These are phyloP conservation scores for Gyrodon tennesseensis DNA, from an alignment of 1,284 basidiomycete genomes.

Conservation along the genomic window DNA sequence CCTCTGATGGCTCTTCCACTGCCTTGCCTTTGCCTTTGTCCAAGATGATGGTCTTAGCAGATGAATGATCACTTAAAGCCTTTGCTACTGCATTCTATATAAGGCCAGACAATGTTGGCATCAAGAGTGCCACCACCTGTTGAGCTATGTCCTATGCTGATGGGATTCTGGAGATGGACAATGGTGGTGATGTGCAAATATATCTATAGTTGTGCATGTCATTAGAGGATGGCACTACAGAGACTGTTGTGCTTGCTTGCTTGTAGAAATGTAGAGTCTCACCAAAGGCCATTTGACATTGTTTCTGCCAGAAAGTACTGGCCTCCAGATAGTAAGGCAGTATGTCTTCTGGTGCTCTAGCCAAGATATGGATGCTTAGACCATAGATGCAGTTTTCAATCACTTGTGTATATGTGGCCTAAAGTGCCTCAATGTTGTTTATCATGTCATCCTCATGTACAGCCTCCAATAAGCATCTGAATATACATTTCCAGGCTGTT, in stretches of 20 bases:
- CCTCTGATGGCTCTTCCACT: too few species aligned
- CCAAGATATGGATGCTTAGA: slow-evolving; percentile 15
- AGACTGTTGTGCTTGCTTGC: background rate
- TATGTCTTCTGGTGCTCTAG: background rate
- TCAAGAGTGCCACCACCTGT: too few species aligned
- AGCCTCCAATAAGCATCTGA: slow-evolving; percentile 2
- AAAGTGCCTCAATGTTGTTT: slow-evolving; percentile 30
- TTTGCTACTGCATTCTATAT: too few species aligned
- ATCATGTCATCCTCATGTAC: slow-evolving; percentile 9
- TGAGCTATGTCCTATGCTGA: too few species aligned
- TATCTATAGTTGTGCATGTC: accelerated
- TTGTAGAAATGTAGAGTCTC: background rate
- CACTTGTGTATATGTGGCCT: slow-evolving; percentile 32
- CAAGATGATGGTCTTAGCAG: too few species aligned
- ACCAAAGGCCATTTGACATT: background rate
- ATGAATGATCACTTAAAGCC: too few species aligned
- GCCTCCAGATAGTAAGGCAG: background rate
- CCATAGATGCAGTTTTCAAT: slow-evolving; percentile 37
- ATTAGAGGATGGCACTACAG: too few species aligned
- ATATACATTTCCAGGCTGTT: slow-evolving; percentile 34
- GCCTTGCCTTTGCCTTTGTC: too few species aligned
- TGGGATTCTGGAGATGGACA: too few species aligned
- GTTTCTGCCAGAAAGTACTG: background rate
- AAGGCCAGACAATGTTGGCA: too few species aligned
- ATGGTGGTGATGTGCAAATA: too few species aligned